A percentile compares a stretch with the other conserved stretches of the same genome.
phyloP scores from a whole-genome alignment of 1,139 yeast genomes.

The Yamadazyma kanchanaburiensis region DNA sequence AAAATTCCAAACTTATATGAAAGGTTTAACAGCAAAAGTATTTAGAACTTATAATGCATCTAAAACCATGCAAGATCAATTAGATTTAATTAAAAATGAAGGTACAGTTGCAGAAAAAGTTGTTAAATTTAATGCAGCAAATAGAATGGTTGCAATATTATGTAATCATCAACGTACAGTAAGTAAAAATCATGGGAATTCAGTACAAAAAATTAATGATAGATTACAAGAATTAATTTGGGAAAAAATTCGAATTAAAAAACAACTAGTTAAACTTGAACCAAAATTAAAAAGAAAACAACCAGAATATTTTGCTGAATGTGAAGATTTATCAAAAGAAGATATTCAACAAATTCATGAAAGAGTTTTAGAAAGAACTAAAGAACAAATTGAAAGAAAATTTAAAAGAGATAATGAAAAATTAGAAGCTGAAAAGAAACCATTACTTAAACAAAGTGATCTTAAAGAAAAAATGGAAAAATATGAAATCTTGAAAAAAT shows the following conservation, averaged over 20 bases:
- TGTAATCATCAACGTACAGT: slow-evolving; percentile 98
- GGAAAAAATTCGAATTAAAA: slow-evolving; percentile 75
- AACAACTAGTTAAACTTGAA: slow-evolving; percentile 67
- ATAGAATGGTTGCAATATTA: slow-evolving; percentile 88
- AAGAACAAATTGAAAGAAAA: slow-evolving; percentile 60
- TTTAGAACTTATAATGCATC: slow-evolving; percentile 98
- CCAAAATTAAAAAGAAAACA: slow-evolving; percentile 51
- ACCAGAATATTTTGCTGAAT: slow-evolving; percentile 60
- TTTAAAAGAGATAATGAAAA: slow-evolving; percentile 78
- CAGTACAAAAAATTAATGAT: slow-evolving; percentile 76
- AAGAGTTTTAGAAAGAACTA: slow-evolving; percentile 54
- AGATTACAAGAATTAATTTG: slow-evolving; percentile 75
- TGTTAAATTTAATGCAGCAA: slow-evolving; percentile 88
- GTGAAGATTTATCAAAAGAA: slow-evolving; percentile 67
- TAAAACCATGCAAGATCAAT: slow-evolving; percentile 92
- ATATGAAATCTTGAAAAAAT: slow-evolving; percentile 52
- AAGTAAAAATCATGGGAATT: slow-evolving; percentile 75
- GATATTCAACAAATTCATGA: slow-evolving; percentile 60
- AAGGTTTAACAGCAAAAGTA: slow-evolving; percentile 92
- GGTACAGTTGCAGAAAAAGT: slow-evolving; percentile 89
- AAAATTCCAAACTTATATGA: slow-evolving; percentile 85
- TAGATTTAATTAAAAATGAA: slow-evolving; percentile 75
- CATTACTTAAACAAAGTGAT: slow-evolving; percentile 48
- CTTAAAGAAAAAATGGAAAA: slow-evolving; percentile 57
- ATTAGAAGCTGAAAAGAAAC: slow-evolving; percentile 53